phyloP scores from a whole-genome alignment of 805 yeast genomes.

The Sugiyamaella marilandica region DNA sequence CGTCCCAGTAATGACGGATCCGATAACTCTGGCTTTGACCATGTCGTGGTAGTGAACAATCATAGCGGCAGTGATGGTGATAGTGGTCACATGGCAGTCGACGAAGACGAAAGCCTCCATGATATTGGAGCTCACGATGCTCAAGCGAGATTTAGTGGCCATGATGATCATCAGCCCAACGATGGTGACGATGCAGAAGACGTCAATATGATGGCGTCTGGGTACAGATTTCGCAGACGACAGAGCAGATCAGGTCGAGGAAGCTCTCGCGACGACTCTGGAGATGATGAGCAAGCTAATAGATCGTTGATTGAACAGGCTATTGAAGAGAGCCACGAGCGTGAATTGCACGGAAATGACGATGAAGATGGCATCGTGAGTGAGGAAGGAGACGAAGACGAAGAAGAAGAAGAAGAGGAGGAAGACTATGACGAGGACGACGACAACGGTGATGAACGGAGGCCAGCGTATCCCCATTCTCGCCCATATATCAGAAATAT shows the following conservation, averaged over 20 bases:
- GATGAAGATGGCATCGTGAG: slow-evolving; percentile 19
- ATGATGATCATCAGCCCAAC: slow-evolving; percentile 28
- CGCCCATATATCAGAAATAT: slow-evolving; percentile 2
- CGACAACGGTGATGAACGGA: slow-evolving; percentile 9
- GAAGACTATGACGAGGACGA: slow-evolving; percentile 23
- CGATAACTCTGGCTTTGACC: neutral
- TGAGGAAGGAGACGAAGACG: slow-evolving; percentile 24
- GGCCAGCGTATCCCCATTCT: neutral
- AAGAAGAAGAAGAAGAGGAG: slow-evolving; percentile 28
- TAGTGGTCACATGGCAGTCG: slow-evolving; percentile 92
- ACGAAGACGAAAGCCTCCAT: slow-evolving; percentile 46
- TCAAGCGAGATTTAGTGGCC: slow-evolving; percentile 26
- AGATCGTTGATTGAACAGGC: slow-evolving; percentile 86
- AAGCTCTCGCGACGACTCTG: neutral
- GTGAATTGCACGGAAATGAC: slow-evolving; percentile 11
- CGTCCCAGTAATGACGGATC: neutral
- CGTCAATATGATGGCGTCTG: slow-evolving; percentile 6
- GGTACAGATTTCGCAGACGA: slow-evolving; percentile 14
- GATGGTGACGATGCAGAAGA: slow-evolving; percentile 22
- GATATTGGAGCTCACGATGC: slow-evolving; percentile 24
- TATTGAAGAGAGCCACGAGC: slow-evolving; percentile 51
- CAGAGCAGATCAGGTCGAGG: slow-evolving; percentile 18
- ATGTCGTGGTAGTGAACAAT: neutral
- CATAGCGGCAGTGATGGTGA: slow-evolving; percentile 96
- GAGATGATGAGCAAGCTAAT: neutral